phyloP scores from a whole-genome alignment of 345 rosid genomes.

The Alliaria petiolata region DNA sequence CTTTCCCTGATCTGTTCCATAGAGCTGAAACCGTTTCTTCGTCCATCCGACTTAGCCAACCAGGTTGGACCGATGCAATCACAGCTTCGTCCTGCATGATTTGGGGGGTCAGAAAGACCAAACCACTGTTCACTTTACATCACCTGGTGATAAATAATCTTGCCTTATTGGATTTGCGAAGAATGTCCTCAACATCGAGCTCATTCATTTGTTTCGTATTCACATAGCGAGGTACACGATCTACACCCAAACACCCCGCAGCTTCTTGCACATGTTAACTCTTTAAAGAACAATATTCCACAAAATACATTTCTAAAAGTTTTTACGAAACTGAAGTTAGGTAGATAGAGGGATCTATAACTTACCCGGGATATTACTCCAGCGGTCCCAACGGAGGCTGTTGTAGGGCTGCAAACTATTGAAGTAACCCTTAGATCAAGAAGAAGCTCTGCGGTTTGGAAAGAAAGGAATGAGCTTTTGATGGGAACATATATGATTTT shows the following conservation, averaged over 20 bases:
- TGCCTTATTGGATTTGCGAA: slow-evolving; percentile 54
- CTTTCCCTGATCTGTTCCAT: slow-evolving; percentile 59
- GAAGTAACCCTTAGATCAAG: slow-evolving; percentile 74
- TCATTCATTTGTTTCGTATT: slow-evolving; percentile 53
- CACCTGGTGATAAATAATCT: slow-evolving; percentile 12
- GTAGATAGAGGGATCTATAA: background rate
- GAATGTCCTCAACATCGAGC: slow-evolving; percentile 45
- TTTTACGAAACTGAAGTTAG: background rate
- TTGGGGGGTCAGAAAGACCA: background rate
- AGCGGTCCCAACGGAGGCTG: slow-evolving; percentile 62
- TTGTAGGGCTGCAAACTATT: slow-evolving; percentile 51
- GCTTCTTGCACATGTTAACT: slow-evolving; percentile 80
- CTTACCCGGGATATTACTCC: slow-evolving; percentile 56
- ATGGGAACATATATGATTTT: no score
- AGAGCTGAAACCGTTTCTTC: slow-evolving; percentile 42
- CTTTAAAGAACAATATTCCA: background rate
- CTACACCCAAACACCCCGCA: slow-evolving; percentile 89
- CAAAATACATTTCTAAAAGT: background rate
- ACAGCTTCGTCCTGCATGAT: slow-evolving; percentile 38
- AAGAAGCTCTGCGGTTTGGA: slow-evolving; percentile 86
- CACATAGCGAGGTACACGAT: slow-evolving; percentile 67
- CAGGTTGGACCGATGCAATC: slow-evolving; percentile 28
- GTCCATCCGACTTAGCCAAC: slow-evolving; percentile 47
- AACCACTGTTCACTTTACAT: background rate
- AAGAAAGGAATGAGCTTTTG: no score